Base-by-base conservation (phyloP, 495 filamentous ascomycete genomes). In the Eremomyces bilateralis region DNA sequence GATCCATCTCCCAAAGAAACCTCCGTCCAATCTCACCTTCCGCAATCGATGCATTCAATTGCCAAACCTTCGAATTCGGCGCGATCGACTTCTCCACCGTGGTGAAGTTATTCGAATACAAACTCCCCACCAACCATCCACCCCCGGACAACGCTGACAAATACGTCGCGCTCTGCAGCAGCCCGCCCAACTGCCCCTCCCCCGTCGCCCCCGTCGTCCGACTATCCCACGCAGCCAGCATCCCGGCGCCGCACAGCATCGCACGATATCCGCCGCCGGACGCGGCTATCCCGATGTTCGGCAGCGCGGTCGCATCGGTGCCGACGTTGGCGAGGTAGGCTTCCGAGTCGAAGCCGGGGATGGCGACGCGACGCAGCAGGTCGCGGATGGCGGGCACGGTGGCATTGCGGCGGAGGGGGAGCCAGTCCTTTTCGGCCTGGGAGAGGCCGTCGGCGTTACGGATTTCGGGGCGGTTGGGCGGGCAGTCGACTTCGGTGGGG, bases 51-150 rank as follows among this genome's bases (percentile, higher is more conserved):
- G n/a, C n/a, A n/a, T n/a, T n/a, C n/a, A 93, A 77, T 40, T 82
- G 57, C 84, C 84, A 95, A n/a, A n/a, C n/a, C n/a, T n/a, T n/a
- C n/a, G n/a, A n/a, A n/a, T n/a, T n/a, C n/a, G n/a, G n/a, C n/a
- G n/a, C n/a, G n/a, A n/a, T n/a, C n/a, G n/a, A n/a, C 25, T 50
- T 50, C 20, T 66, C 49, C 28, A 94, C 64, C 12, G 69, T 73
- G 21, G 74, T 76, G 58, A 84, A 95, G 54, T 94, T 95, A 58
- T 94, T 95, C 39, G 74, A 60, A 46, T 70, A 88, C 13, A 95
- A 65, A 20, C 76, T 82, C 4, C 79, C 78, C 8, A 93, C 67
- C 8, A 94, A 56, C 85, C 85, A 95, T 10, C 72, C 68, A 34
- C 85, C 88, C 21, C 85, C 85, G 12, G 77, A 84, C 15, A 94